A percentile compares a stretch with the other conserved stretches of the same genome.
Conservation (phyloP, 129 eudicot species). For the Logfia minima region DNA sequence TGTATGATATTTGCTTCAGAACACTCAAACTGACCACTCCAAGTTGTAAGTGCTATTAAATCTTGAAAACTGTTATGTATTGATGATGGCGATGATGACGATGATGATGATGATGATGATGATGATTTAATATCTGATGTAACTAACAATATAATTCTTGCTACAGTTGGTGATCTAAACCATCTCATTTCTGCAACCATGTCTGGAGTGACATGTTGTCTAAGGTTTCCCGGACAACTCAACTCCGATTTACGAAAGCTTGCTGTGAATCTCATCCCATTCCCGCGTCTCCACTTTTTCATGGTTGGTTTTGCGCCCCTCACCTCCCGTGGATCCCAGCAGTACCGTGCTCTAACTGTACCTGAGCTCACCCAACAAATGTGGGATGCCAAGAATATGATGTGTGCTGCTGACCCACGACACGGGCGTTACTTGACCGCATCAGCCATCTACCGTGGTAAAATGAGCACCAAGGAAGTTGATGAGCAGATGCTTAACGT, state of each 20-base stretch:
- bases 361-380: conserved; percentile 80
- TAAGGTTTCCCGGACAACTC: conserved; percentile 64
- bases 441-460: conserved; percentile 72
- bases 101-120: background rate
- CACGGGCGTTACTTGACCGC: conserved; percentile 73
- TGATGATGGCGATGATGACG: background rate
- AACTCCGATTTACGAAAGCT: conserved; percentile 61
- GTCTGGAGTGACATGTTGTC: conserved; percentile 69
- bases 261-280: conserved; percentile 64
- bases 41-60: conserved; percentile 28
- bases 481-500: conserved; percentile 72
- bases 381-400: conserved; percentile 86
- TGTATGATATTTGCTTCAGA: conserved; percentile 46
- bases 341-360: conserved; percentile 58
- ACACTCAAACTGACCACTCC: conserved; percentile 49
- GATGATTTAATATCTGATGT: background rate
- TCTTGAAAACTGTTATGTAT: background rate
- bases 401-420: conserved; percentile 84
- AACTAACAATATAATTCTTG: background rate
- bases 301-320: conserved; percentile 74
- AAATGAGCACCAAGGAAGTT: conserved; percentile 76
- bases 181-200: conserved; percentile 69
- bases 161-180: conserved; percentile 65
- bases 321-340: conserved; percentile 69
- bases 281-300: conserved; percentile 70